Base-by-base conservation (phyloP, 352 stramenopile genomes). In the Phytophthora vignae region DNA sequence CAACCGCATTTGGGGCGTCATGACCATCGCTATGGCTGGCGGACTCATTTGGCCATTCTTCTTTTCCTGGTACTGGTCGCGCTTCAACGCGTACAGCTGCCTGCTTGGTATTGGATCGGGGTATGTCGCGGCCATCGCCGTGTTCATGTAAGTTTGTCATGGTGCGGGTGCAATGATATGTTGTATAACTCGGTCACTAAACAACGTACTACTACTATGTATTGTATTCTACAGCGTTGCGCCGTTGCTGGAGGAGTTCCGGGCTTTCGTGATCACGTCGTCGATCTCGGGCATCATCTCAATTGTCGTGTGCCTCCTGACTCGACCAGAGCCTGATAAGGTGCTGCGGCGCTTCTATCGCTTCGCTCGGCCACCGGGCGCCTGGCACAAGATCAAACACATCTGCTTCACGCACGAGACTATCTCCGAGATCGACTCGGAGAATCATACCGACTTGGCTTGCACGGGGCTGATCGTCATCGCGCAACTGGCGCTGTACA, bases 1-100 rank as follows among this genome's bases (percentile, higher is more conserved):
- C 77, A 94, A 94, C 63, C 84, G 80, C 29, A 87, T 94, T 53
- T 94, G 87, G 87, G 87, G 87, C 14, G 93, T 94, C 61, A 90
- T 93, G 74, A 91, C 85, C 12, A 91, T 94, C 59, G 85, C 84
- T 0, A 79, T 94, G 68, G 83, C 78, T 2, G 87, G 85, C 40
- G 85, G 82, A 2, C 82, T 91, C 54, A 81, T 92, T 21, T 92
- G 81, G 80, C 85, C 85, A 11, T 92, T 87, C 63, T 94, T 94
- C 67, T 86, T 94, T 55, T 87, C 84, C 22, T 94, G 87, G 87
- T 94, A 94, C 52, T 94, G 87, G 87, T 76, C 82, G 11, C 84
- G 82, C 27, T 93, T 94, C 70, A 94, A 92, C 59, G 87, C 83
- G 5, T 76, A 72, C 22, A 88, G 87, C 40, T 92, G 81, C 67